These are phyloP conservation scores for Trypanosoma avium DNA, from an alignment of 208 protist species.

Conservation along the genomic window DNA sequence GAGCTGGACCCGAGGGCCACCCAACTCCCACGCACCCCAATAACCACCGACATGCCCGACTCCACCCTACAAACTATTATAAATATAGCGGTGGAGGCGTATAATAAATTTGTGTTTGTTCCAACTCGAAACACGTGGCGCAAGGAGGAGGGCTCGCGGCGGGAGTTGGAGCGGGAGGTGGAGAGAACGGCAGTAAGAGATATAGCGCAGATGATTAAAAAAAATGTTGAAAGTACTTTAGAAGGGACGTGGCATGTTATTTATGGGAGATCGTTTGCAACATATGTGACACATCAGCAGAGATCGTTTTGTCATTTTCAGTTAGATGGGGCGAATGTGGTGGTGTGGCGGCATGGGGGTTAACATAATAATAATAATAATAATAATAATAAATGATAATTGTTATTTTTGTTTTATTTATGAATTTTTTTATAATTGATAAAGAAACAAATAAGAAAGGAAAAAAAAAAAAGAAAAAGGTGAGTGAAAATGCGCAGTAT, in stretches of 20 bases:
- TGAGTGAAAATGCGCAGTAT: no score
- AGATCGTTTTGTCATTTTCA: slow-evolving; percentile 80
- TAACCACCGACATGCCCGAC: slow-evolving; percentile 69
- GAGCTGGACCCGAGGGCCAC: slow-evolving; percentile 63
- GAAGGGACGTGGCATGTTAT: slow-evolving; percentile 85
- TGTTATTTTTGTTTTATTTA: slow-evolving; percentile 11
- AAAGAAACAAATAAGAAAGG: no score
- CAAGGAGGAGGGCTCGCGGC: slow-evolving; percentile 74
- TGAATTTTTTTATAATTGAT: background rate
- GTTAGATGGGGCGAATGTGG: slow-evolving; percentile 74
- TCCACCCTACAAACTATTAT: slow-evolving; percentile 63
- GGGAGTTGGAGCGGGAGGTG: slow-evolving; percentile 76
- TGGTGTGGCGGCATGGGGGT: slow-evolving; percentile 80
- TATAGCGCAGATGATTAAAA: slow-evolving; percentile 71
- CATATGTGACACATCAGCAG: slow-evolving; percentile 75
- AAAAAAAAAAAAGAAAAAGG: no score
- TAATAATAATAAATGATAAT: no score
- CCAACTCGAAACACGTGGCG: slow-evolving; percentile 82
- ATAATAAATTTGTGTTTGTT: slow-evolving; percentile 67
- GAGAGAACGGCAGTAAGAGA: slow-evolving; percentile 66
- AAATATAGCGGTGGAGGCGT: slow-evolving; percentile 55
- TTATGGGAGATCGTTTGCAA: slow-evolving; percentile 78
- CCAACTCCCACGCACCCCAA: slow-evolving; percentile 36
- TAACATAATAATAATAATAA: slow-evolving; percentile 31
- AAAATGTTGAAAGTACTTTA: slow-evolving; percentile 43